Conservation (phyloP, 2,329 filamentous ascomycete species). For the Periglandula ipomoeae region DNA sequence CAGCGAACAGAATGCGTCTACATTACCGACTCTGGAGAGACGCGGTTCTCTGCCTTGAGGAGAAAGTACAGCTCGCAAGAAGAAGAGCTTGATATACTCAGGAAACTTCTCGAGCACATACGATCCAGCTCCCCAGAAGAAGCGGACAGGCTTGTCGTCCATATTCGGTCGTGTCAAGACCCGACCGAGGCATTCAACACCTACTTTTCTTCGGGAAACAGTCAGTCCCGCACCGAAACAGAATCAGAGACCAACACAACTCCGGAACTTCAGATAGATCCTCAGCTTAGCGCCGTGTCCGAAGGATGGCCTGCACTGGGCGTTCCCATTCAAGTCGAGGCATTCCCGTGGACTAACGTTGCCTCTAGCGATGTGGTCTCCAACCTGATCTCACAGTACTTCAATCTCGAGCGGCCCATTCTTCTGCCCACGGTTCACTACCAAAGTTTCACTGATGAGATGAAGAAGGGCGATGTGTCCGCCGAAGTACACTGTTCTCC, state of each 20-base stretch:
- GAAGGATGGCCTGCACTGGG: background rate
- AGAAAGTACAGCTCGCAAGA: slow-evolving; percentile 1
- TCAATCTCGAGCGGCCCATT: background rate
- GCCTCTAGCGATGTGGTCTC: background rate
- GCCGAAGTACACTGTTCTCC: background rate
- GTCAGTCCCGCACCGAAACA: background rate
- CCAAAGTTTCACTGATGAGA: background rate
- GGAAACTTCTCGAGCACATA: background rate
- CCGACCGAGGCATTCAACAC: background rate
- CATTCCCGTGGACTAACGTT: background rate
- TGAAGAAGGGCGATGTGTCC: slow-evolving; percentile 1
- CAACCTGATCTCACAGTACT: slow-evolving; percentile 1
- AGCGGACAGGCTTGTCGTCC: background rate
- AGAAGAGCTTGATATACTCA: slow-evolving; percentile 2
- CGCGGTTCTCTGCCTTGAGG: slow-evolving; percentile 3
- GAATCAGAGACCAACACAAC: background rate
- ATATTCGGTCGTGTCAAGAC: background rate
- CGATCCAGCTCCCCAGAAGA: background rate
- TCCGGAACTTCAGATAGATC: background rate
- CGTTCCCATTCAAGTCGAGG: background rate
- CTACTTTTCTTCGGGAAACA: background rate
- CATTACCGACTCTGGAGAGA: slow-evolving; percentile 3
- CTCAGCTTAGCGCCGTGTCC: background rate
- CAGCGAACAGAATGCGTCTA: background rate
- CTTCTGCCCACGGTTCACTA: background rate